phyloP scores from a whole-genome alignment of 73 alveolate species.

The Uronychia binucleata region DNA sequence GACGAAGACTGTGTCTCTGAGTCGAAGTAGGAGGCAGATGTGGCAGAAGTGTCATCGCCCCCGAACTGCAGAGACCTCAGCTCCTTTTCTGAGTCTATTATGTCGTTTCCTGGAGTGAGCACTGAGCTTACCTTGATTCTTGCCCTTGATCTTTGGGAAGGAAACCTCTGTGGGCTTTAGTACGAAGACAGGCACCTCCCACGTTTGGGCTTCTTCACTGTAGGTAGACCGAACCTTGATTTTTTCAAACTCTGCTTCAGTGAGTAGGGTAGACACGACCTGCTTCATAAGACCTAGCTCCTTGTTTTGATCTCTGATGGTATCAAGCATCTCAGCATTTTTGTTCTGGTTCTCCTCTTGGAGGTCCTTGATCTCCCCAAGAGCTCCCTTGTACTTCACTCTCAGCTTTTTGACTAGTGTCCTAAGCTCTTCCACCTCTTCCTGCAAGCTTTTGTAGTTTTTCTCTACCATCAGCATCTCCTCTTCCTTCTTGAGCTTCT shows the following conservation, averaged over 20 bases:
- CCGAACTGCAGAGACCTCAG: not conserved
- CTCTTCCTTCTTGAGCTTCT: conserved; percentile 62
- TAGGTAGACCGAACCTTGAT: conserved; percentile 31
- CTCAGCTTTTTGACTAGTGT: conserved; percentile 53
- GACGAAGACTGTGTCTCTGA: not conserved
- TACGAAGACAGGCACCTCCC: conserved; percentile 54
- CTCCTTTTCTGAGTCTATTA: not conserved
- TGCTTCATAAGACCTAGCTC: conserved; percentile 77
- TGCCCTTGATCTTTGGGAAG: conserved; percentile 41
- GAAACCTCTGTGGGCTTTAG: conserved; percentile 32
- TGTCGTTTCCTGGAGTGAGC: not conserved
- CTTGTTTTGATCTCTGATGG: conserved; percentile 69
- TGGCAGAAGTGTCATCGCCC: not conserved
- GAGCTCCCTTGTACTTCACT: conserved; percentile 45
- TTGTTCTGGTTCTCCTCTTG: conserved; percentile 77
- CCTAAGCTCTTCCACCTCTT: conserved; percentile 68
- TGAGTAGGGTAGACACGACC: conserved; percentile 47
- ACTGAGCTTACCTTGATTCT: conserved; percentile 3
- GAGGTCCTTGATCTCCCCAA: conserved; percentile 79
- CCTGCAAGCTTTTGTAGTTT: conserved; percentile 61
- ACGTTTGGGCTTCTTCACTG: conserved; percentile 31
- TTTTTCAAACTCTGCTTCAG: conserved; percentile 45
- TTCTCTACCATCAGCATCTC: conserved; percentile 61
- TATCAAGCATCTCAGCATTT: conserved; percentile 78
- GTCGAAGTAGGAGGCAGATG: not conserved